These are phyloP conservation scores for Solanum pennellii DNA, from an alignment of 257 asterid genomes.

Conservation along the genomic window DNA sequence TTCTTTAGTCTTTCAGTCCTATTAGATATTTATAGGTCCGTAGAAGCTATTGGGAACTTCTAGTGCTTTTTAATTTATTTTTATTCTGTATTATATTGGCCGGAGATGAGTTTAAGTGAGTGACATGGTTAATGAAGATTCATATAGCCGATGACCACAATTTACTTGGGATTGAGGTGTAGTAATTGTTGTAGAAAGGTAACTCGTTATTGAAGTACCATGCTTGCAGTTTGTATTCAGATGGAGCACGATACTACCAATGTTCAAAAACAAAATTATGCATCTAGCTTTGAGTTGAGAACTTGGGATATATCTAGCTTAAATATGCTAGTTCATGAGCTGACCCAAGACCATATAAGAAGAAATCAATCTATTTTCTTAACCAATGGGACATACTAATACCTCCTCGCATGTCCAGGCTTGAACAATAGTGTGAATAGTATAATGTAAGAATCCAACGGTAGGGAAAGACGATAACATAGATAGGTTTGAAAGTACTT, in stretches of 20 bases:
- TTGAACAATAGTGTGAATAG: background rate
- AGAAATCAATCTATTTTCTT: background rate
- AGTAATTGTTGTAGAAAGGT: background rate
- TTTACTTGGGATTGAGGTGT: background rate
- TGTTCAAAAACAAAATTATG: background rate
- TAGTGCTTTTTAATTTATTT: background rate
- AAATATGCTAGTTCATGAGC: background rate
- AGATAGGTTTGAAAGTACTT: background rate
- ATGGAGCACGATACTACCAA: background rate
- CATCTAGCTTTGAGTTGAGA: background rate
- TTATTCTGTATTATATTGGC: background rate
- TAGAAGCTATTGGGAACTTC: background rate
- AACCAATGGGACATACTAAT: background rate
- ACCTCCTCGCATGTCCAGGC: background rate
- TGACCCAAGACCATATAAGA: background rate
- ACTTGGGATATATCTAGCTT: background rate
- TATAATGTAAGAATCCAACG: background rate
- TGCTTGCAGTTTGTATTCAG: background rate
- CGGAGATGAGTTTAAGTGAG: background rate
- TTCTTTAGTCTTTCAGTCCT: background rate
- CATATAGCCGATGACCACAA: background rate
- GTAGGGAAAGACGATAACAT: background rate
- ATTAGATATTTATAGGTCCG: background rate
- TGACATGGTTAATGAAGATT: background rate
- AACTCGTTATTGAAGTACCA: background rate